phyloP scores from a whole-genome alignment of 2,329 filamentous ascomycete species.

The Colletotrichum filicis region DNA sequence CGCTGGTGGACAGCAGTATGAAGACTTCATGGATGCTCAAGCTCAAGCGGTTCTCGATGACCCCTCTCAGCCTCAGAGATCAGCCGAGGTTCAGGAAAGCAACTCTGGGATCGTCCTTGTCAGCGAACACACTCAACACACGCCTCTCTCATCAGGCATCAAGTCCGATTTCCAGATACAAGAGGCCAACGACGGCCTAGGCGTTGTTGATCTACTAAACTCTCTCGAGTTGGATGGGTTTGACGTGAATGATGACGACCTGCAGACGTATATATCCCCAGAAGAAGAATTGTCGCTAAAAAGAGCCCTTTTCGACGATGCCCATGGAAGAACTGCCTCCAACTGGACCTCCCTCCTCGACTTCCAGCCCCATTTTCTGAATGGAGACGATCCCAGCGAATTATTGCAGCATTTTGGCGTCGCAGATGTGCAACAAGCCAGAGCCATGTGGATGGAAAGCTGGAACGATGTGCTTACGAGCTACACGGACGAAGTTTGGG shows the following conservation, averaged over 20 bases:
- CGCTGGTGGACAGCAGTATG: conserved; percentile 15
- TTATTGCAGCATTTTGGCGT: conserved; percentile 49
- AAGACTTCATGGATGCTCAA: conserved; percentile 5
- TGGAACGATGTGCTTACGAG: conserved; percentile 66
- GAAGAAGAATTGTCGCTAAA: conserved; percentile 38
- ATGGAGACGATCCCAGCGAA: conserved; percentile 24
- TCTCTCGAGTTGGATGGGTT: conserved; percentile 30
- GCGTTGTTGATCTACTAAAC: conserved; percentile 33
- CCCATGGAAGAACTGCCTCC: background rate
- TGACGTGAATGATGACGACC: conserved; percentile 32
- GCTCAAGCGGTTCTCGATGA: background rate
- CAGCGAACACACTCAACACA: background rate
- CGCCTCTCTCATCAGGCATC: background rate
- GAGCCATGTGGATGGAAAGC: conserved; percentile 60
- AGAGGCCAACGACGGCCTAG: conserved; percentile 32
- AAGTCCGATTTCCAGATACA: conserved; percentile 27
- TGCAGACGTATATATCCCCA: conserved; percentile 29
- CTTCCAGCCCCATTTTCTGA: conserved; percentile 59
- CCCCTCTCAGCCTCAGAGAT: background rate
- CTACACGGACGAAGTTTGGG: conserved; percentile 77
- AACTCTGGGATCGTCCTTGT: background rate
- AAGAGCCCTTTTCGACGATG: conserved; percentile 40
- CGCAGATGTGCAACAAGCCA: conserved; percentile 49
- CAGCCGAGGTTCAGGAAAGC: background rate
- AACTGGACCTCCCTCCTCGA: conserved; percentile 60